Conservation (phyloP, 495 filamentous ascomycete species). For the Stereocaulon alpinum region DNA sequence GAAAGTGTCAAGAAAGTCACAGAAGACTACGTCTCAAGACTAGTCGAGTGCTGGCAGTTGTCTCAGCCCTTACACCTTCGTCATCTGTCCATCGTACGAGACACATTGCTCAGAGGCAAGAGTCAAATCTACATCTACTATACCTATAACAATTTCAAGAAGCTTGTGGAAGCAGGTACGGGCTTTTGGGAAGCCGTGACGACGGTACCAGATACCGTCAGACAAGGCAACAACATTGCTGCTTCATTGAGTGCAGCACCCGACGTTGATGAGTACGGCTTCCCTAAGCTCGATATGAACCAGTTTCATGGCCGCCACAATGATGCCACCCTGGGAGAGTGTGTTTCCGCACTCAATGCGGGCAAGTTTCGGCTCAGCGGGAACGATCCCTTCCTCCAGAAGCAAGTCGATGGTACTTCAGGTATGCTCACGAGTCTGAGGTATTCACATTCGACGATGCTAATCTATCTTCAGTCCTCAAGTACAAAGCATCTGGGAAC, state of each 20-base stretch:
- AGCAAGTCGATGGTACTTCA: slow-evolving; percentile 26
- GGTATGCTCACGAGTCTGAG: slow-evolving; percentile 19
- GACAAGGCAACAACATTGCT: slow-evolving; percentile 21
- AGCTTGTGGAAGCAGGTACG: slow-evolving; percentile 45
- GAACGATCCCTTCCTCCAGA: slow-evolving; percentile 28
- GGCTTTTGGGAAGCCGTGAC: slow-evolving; percentile 50
- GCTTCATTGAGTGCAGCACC: slow-evolving; percentile 31
- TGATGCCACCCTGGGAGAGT: slow-evolving; percentile 38
- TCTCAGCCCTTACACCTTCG: slow-evolving; percentile 54
- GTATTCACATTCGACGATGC: background rate
- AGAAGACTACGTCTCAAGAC: slow-evolving; percentile 43
- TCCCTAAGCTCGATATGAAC: slow-evolving; percentile 27
- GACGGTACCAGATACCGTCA: slow-evolving; percentile 31
- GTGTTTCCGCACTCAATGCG: slow-evolving; percentile 27
- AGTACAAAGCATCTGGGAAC: background rate
- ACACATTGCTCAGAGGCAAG: slow-evolving; percentile 43
- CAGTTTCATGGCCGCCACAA: slow-evolving; percentile 16
- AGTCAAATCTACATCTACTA: slow-evolving; percentile 50
- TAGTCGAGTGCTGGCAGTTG: slow-evolving; percentile 49
- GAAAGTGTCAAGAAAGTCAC: slow-evolving; percentile 45
- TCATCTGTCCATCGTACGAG: slow-evolving; percentile 53
- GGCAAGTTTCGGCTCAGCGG: slow-evolving; percentile 18
- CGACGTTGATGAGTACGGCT: slow-evolving; percentile 44
- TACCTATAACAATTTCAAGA: slow-evolving; percentile 43
- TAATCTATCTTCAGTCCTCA: background rate